These are phyloP conservation scores for Pyrenophora tritici-repentis DNA, from an alignment of 2,329 filamentous ascomycete species.

Conservation along the genomic window DNA sequence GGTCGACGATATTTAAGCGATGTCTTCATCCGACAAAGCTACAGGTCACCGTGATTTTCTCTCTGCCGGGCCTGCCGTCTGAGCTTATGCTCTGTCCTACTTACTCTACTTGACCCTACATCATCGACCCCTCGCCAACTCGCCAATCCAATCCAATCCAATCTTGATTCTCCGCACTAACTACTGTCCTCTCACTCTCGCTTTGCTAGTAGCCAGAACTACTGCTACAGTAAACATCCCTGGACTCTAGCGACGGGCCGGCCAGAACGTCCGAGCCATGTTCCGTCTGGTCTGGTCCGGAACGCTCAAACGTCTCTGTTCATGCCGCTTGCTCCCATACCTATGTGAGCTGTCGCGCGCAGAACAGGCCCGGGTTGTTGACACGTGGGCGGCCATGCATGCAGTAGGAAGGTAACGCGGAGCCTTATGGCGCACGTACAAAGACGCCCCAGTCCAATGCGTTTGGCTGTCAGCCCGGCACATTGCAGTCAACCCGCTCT, in stretches of 20 bases:
- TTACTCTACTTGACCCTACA: too few relatives aligned
- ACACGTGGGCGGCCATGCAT: slow-evolving; percentile 26
- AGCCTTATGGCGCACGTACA: slow-evolving; percentile 16
- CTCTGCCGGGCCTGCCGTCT: slow-evolving; percentile 4
- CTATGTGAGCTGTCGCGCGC: slow-evolving; percentile 17
- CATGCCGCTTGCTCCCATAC: too few relatives aligned
- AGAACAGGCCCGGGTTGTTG: slow-evolving; percentile 5
- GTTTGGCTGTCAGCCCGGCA: slow-evolving; percentile 18
- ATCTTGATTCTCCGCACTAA: not conserved
- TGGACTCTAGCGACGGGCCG: slow-evolving; percentile 13
- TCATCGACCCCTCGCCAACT: too few relatives aligned
- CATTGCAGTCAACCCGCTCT: slow-evolving; percentile 8
- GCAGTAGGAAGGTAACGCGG: slow-evolving; percentile 19
- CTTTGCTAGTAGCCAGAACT: not conserved
- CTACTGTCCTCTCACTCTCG: not conserved
- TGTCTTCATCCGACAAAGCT: slow-evolving; percentile 5
- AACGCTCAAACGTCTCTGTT: slow-evolving; percentile 1
- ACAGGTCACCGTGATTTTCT: slow-evolving; percentile 1
- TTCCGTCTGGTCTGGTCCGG: slow-evolving; percentile 1
- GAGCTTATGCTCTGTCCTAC: slow-evolving; percentile 5
- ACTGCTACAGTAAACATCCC: not conserved
- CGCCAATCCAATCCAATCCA: too few relatives aligned
- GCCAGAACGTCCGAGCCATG: slow-evolving; percentile 10
- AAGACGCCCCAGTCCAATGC: slow-evolving; percentile 4
- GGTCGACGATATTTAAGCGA: slow-evolving; percentile 8